These are phyloP conservation scores for Vinca major DNA, from an alignment of 305 asterid species.

Conservation along the genomic window DNA sequence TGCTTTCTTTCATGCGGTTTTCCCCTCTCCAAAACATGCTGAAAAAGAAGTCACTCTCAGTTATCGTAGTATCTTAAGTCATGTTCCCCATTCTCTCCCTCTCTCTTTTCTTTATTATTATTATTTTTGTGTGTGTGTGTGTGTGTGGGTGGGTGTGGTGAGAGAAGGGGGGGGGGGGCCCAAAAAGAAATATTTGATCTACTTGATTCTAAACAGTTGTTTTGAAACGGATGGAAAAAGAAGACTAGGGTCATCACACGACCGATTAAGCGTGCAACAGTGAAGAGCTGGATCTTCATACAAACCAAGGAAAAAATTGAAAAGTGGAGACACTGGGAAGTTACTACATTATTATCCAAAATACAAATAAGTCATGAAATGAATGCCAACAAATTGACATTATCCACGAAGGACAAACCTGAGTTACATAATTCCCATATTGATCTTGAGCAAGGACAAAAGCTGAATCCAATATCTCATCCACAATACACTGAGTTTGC, in stretches of 20 bases:
- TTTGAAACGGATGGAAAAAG: background rate
- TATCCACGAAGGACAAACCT: slow-evolving; percentile 33
- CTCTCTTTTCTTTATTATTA: too few species aligned
- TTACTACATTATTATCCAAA: background rate
- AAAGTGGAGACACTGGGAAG: background rate
- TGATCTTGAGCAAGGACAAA: slow-evolving; percentile 71
- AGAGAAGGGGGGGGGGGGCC: too few species aligned
- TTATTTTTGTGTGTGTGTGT: too few species aligned
- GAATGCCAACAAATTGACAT: slow-evolving; percentile 2
- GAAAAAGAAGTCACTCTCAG: slow-evolving; percentile 20
- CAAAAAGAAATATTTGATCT: background rate
- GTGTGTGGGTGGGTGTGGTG: too few species aligned
- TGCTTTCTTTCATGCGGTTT: slow-evolving; percentile 49
- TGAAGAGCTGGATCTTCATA: background rate
- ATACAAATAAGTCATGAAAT: slow-evolving; percentile 2
- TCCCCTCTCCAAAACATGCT: slow-evolving; percentile 76
- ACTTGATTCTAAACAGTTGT: background rate
- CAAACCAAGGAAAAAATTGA: background rate
- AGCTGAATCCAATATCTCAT: slow-evolving; percentile 74
- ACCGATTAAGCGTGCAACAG: background rate
- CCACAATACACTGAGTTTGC: slow-evolving; percentile 52
- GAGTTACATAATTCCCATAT: slow-evolving; percentile 74
- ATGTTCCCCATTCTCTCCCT: too few species aligned
- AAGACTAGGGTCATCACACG: background rate
- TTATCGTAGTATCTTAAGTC: background rate